These are phyloP conservation scores for Penicillium sp. DNA, from an alignment of 2,329 filamentous ascomycete genomes.

Conservation along the genomic window DNA sequence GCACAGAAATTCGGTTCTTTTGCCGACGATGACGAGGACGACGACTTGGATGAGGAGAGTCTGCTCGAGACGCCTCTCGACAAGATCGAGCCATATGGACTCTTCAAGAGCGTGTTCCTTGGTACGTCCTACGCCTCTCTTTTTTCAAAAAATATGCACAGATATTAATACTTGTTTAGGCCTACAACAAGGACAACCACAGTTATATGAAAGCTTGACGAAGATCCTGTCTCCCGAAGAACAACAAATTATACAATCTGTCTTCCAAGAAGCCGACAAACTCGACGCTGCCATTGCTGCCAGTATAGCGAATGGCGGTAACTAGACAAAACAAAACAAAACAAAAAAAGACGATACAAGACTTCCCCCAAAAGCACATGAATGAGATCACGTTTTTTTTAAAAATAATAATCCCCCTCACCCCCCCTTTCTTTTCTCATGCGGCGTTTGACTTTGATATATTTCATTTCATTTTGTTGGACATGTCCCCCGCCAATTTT, in stretches of 20 bases:
- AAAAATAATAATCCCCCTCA: neutral
- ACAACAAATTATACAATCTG: constrained; percentile 72
- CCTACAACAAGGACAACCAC: constrained; percentile 85
- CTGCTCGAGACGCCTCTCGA: constrained; percentile 91
- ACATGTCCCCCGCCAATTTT: neutral
- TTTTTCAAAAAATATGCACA: neutral
- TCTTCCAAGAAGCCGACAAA: constrained; percentile 68
- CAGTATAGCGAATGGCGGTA: constrained; percentile 27
- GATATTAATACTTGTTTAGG: constrained; percentile 49
- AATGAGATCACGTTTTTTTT: neutral
- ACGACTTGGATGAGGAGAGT: constrained; percentile 87
- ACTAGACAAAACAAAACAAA: neutral
- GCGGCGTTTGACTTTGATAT: neutral
- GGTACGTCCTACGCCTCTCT: constrained; percentile 56
- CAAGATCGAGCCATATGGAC: constrained; percentile 87
- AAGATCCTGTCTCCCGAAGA: constrained; percentile 76
- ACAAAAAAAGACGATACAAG: neutral
- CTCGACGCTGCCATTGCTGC: constrained; percentile 35
- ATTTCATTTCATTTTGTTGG: constrained; percentile 1
- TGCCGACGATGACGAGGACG: constrained; percentile 72
- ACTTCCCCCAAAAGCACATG: neutral
- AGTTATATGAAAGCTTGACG: constrained; percentile 78
- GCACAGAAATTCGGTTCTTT: constrained; percentile 78
- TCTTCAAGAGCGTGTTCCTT: constrained; percentile 78
- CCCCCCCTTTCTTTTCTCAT: neutral